A percentile compares a stretch with the other conserved stretches of the same genome.
Evolutionary conservation across 768 basidiomycete genomes (phyloP).

Genomic region (Galerina sulciceps): DNA sequence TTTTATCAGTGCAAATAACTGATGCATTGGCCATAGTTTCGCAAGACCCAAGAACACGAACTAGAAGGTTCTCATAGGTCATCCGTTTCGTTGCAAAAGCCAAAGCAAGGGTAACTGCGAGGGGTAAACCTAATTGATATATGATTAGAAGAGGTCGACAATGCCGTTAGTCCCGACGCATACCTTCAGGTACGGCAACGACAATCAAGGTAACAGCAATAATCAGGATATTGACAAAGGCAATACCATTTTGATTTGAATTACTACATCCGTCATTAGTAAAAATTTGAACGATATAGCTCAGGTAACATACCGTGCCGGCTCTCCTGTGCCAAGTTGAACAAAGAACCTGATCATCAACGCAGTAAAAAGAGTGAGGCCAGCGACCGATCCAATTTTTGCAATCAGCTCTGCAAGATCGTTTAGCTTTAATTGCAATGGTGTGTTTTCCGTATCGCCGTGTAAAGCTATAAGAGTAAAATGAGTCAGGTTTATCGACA

Average conservation of each 20-base stretch:
- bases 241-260: conserved; percentile 82
- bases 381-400: conserved; percentile 83
- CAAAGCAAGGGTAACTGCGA: conserved; percentile 94
- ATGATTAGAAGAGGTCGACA: conserved; percentile 1
- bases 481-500: conserved; percentile 2
- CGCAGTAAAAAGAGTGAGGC: conserved; percentile 77
- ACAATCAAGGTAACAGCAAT: conserved; percentile 85
- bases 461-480: conserved; percentile 65
- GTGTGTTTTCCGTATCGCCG: conserved; percentile 86
- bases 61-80: conserved; percentile 93
- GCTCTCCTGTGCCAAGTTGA: conserved; percentile 67
- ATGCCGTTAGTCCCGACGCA: neutral
- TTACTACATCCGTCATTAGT: conserved; percentile 44
- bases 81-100: conserved; percentile 99
- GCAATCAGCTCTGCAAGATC: conserved; percentile 94
- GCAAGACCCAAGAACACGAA: conserved; percentile 94
- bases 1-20: conserved; percentile 95
- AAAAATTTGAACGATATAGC: neutral
- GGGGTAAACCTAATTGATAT: conserved; percentile 68
- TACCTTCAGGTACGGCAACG: conserved; percentile 53
- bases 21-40: conserved; percentile 99
- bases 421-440: conserved; percentile 93
- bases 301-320: conserved; percentile 49
- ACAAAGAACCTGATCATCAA: conserved; percentile 97
- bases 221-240: conserved; percentile 92